Evolutionary conservation across 225 moss, liverwort and hornwort species (phyloP).

Genomic region (Marchantia polymorpha): DNA sequence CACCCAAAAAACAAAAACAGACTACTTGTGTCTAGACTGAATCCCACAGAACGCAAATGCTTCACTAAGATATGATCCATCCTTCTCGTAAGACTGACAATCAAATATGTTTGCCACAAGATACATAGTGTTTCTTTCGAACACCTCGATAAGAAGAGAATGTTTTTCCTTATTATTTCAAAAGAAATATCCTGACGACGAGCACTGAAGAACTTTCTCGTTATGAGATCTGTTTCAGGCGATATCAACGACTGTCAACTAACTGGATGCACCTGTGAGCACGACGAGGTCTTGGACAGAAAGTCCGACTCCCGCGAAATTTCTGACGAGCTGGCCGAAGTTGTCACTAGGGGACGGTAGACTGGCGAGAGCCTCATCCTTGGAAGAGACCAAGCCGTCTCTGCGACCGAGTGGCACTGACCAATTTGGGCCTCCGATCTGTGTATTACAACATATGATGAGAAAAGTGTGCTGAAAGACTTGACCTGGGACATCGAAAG

Average conservation of each 20-base stretch:
- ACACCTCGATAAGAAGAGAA: too few relatives aligned
- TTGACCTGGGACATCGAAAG: not conserved
- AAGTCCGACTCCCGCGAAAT: constrained; percentile 32
- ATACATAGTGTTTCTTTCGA: too few relatives aligned
- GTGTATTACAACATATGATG: not conserved
- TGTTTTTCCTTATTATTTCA: too few relatives aligned
- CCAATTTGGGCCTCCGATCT: constrained; percentile 45
- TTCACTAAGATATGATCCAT: not conserved
- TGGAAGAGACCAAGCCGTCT: constrained; percentile 28
- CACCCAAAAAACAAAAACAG: not conserved
- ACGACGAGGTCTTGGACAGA: constrained; percentile 33
- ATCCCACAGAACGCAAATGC: too few relatives aligned
- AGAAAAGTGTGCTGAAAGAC: not conserved
- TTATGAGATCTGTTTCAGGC: too few relatives aligned
- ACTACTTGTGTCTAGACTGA: not conserved
- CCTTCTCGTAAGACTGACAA: not conserved
- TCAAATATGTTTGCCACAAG: not conserved
- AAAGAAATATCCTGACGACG: too few relatives aligned
- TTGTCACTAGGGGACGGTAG: constrained; percentile 8
- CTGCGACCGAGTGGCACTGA: constrained; percentile 36
- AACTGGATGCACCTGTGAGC: constrained; percentile 28
- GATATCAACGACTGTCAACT: not conserved
- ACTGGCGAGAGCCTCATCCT: not conserved
- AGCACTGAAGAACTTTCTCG: too few relatives aligned
- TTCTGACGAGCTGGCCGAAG: constrained; percentile 15